phyloP scores from a whole-genome alignment of 768 basidiomycete genomes.

The Russula ochroleuca region DNA sequence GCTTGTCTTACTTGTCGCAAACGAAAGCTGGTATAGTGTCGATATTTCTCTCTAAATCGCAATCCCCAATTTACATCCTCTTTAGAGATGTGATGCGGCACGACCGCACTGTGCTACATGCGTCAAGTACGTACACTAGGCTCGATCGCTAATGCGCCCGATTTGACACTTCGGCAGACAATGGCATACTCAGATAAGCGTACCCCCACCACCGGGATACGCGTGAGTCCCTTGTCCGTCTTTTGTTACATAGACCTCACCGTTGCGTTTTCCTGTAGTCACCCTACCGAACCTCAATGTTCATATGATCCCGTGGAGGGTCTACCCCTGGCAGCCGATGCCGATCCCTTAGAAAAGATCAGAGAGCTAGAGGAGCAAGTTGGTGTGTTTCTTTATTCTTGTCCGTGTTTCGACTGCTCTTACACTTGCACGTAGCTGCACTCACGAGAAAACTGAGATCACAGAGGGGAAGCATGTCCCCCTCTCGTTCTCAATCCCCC shows the following conservation, averaged over 20 bases:
- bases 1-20: slow-evolving; percentile 81
- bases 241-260: slow-evolving; percentile 22
- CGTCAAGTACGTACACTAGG: slow-evolving; percentile 56
- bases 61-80: slow-evolving; percentile 15
- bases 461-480: slow-evolving; percentile 39
- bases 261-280: slow-evolving; percentile 40
- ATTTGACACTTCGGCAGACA: slow-evolving; percentile 45
- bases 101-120: slow-evolving; percentile 84
- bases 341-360: slow-evolving; percentile 76
- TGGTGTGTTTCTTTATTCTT: slow-evolving; percentile 40
- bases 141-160: background rate
- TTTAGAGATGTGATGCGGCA: slow-evolving; percentile 82
- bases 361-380: slow-evolving; percentile 74
- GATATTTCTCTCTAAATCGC: background rate
- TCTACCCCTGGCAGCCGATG: slow-evolving; percentile 67
- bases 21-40: slow-evolving; percentile 64
- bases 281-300: slow-evolving; percentile 82
- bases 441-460: slow-evolving; percentile 61
- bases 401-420: slow-evolving; percentile 22
- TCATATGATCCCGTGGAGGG: slow-evolving; percentile 86
- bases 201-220: slow-evolving; percentile 82
- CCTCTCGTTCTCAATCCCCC: slow-evolving; percentile 39
- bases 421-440: slow-evolving; percentile 42
- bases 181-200: slow-evolving; percentile 77
- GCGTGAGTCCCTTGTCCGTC: slow-evolving; percentile 47